Conservation (phyloP, 2,329 filamentous ascomycete species). For the Trichoderma pleuroti region DNA sequence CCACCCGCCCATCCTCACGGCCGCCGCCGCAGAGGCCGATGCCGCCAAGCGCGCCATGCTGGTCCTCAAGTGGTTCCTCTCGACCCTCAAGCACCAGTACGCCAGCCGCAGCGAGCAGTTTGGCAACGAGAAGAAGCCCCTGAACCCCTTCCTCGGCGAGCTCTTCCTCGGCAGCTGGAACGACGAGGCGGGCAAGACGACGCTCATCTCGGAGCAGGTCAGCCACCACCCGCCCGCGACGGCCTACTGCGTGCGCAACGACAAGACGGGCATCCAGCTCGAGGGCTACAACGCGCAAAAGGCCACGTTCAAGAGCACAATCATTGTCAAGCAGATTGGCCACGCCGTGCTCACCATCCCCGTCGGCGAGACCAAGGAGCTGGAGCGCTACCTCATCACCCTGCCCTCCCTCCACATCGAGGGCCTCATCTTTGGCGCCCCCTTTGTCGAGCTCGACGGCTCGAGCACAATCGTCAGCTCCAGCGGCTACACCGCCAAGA, state of each 20-base stretch:
- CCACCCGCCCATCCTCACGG: slow-evolving; percentile 73
- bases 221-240: slow-evolving; percentile 92
- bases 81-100: slow-evolving; percentile 84
- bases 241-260: slow-evolving; percentile 88
- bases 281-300: slow-evolving; percentile 95
- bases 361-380: slow-evolving; percentile 32
- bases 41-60: slow-evolving; percentile 77
- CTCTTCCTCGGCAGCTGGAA: slow-evolving; percentile 91
- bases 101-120: slow-evolving; percentile 69
- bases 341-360: slow-evolving; percentile 80
- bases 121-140: slow-evolving; percentile 93
- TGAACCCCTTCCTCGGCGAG: slow-evolving; percentile 95
- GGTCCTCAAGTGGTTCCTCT: slow-evolving; percentile 96
- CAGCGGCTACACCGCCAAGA: slow-evolving; percentile 80
- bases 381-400: slow-evolving; percentile 82
- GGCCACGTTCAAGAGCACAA: slow-evolving; percentile 88
- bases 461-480: slow-evolving; percentile 82
- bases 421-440: slow-evolving; percentile 78
- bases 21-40: slow-evolving; percentile 74
- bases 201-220: slow-evolving; percentile 90
- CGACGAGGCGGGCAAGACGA: slow-evolving; percentile 75
- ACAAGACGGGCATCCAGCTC: slow-evolving; percentile 73
- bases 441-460: slow-evolving; percentile 88
- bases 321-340: slow-evolving; percentile 91
- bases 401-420: slow-evolving; percentile 91